Percentiles rank a stretch among this genome's conserved stretches.
Conservation (phyloP, 1,284 basidiomycete genomes). For the Mycosarcoma maydis region DNA sequence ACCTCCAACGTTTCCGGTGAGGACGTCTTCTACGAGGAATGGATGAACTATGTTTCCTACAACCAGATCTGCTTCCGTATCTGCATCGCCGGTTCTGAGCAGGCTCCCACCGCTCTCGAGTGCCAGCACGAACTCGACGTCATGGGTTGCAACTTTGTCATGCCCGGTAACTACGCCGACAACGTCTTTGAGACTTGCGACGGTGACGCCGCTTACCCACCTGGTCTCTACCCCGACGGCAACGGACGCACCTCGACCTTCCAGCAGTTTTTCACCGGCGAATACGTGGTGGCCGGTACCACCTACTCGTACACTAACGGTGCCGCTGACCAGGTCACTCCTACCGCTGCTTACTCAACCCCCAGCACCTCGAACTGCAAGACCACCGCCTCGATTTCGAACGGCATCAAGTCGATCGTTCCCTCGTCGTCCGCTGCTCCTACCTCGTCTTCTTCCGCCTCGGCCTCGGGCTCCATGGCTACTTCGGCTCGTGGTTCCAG, state of each 20-base stretch:
- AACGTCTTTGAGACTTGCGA: conserved; percentile 64
- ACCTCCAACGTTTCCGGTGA: conserved; percentile 70
- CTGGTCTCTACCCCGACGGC: conserved; percentile 59
- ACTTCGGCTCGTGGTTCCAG: conserved; percentile 10
- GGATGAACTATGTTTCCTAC: conserved; percentile 68
- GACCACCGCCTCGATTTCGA: conserved; percentile 48
- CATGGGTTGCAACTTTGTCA: conserved; percentile 68
- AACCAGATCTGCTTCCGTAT: conserved; percentile 66
- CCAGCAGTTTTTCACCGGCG: conserved; percentile 61
- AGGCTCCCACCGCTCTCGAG: conserved; percentile 52
- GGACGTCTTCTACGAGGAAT: conserved; percentile 71
- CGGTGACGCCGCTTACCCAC: conserved; percentile 65
- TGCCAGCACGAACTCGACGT: conserved; percentile 66
- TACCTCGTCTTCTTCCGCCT: conserved; percentile 8
- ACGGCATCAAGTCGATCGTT: conserved; percentile 54
- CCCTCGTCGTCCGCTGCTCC: conserved; percentile 8
- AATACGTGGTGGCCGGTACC: conserved; percentile 44
- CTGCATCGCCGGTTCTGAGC: conserved; percentile 61
- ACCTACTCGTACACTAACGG: conserved; percentile 62
- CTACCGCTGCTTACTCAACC: conserved; percentile 62
- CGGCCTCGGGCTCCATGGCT: conserved; percentile 8
- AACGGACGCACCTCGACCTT: conserved; percentile 61
- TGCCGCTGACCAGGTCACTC: conserved; percentile 53
- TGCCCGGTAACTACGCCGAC: conserved; percentile 65
- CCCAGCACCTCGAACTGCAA: conserved; percentile 60